Percentiles rank a stretch among this genome's conserved stretches.
Evolutionary conservation across 2,329 filamentous ascomycete species (phyloP).

Genomic region (Cercospora sp.): DNA sequence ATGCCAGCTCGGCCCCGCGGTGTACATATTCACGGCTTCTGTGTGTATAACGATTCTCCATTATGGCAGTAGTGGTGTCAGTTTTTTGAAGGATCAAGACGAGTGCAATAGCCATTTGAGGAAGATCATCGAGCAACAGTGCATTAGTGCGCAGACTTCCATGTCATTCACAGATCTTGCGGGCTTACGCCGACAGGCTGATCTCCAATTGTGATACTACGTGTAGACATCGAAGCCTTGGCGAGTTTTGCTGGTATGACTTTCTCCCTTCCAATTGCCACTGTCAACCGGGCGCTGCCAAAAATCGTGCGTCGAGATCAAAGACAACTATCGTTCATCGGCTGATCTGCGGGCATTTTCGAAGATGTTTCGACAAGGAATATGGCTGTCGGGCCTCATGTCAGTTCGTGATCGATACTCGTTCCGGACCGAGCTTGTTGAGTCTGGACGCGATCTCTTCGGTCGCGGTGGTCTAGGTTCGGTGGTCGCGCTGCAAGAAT

Average conservation of each 20-base stretch:
- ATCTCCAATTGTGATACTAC: background rate
- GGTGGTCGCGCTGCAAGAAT: background rate
- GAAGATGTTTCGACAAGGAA: background rate
- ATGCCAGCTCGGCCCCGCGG: background rate
- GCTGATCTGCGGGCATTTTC: background rate
- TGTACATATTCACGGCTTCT: background rate
- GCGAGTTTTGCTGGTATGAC: background rate
- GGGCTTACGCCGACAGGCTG: background rate
- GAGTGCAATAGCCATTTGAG: background rate
- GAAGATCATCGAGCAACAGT: background rate
- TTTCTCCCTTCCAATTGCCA: background rate
- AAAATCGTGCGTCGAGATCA: background rate
- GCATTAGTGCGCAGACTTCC: background rate
- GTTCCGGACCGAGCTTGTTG: background rate
- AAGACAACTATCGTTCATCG: background rate
- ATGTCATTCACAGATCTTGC: background rate
- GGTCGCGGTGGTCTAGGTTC: background rate
- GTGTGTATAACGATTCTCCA: background rate
- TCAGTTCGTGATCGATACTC: background rate
- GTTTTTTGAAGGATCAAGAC: background rate
- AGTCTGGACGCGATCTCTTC: background rate
- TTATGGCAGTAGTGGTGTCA: background rate
- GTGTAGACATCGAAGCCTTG: background rate
- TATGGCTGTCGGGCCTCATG: background rate
- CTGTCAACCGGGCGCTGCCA: background rate